phyloP scores from a whole-genome alignment of 2,329 filamentous ascomycete genomes.

The Fusarium stilboides region DNA sequence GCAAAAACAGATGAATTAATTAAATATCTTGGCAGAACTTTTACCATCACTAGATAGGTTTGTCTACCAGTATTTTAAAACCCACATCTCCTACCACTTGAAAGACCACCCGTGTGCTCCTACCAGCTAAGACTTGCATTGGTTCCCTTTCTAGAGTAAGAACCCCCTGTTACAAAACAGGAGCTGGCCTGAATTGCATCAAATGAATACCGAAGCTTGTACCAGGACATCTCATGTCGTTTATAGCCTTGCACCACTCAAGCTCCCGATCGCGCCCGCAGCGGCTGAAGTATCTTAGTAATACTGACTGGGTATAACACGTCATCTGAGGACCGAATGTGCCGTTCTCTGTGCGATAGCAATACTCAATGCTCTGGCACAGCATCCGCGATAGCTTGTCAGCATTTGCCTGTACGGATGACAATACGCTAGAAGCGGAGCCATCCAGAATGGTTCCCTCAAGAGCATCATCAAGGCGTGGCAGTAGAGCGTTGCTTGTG shows the following conservation, averaged over 20 bases:
- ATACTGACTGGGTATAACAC: slow-evolving; percentile 3
- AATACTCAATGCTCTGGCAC: slow-evolving; percentile 19
- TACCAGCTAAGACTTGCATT: no score
- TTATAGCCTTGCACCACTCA: slow-evolving; percentile 3
- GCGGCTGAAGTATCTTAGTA: background rate
- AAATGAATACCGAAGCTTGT: slow-evolving; percentile 16
- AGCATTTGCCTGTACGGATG: background rate
- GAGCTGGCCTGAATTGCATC: slow-evolving; percentile 6
- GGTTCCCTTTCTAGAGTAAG: no score
- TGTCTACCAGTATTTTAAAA: no score
- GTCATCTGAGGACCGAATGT: slow-evolving; percentile 25
- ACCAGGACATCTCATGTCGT: background rate
- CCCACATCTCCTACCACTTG: no score
- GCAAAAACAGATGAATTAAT: no score
- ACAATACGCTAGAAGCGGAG: background rate
- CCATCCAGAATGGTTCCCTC: fast-evolving
- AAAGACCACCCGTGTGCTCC: no score
- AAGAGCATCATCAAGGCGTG: fast-evolving
- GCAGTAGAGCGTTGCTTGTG: fast-evolving
- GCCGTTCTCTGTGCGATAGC: slow-evolving; percentile 17
- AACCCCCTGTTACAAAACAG: background rate
- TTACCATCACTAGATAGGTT: no score
- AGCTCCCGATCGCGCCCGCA: background rate
- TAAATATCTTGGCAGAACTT: no score
- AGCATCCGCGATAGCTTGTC: slow-evolving; percentile 1